Conservation (phyloP, 352 stramenopile species). For the Pythium rishiriense region DNA sequence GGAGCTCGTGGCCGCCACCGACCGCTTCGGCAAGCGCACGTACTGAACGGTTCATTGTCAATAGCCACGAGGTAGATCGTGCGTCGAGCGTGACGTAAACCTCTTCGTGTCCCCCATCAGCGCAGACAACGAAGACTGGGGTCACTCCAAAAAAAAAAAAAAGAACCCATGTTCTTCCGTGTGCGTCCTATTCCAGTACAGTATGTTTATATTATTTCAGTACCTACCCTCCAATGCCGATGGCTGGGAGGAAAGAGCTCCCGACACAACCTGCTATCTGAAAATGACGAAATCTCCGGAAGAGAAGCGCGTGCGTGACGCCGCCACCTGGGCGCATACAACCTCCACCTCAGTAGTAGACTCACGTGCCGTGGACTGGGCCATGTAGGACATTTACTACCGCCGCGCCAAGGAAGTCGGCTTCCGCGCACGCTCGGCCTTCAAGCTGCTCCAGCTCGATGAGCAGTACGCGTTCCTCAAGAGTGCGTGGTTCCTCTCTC, state of each 20-base stretch:
- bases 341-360: too few species aligned
- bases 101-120: not conserved
- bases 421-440: conserved; percentile 97
- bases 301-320: conserved; percentile 50
- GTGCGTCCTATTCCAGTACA: not conserved
- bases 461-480: conserved; percentile 97
- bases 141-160: too few species aligned
- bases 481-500: conserved; percentile 15
- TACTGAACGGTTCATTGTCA: too few species aligned
- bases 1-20: conserved; percentile 41
- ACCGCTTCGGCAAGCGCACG: conserved; percentile 32
- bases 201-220: not conserved
- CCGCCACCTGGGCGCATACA: too few species aligned
- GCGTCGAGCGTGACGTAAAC: not conserved
- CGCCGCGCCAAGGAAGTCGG: conserved; percentile 94
- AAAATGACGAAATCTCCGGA: conserved; percentile 62
- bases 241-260: conserved; percentile 16
- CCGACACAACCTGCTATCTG: not conserved
- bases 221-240: not conserved
- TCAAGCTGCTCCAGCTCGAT: conserved; percentile 99
- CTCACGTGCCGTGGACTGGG: too few species aligned
- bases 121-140: too few species aligned
- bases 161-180: not conserved
- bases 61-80: too few species aligned
- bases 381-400: conserved; percentile 87